Evolutionary conservation across 1,284 basidiomycete species (phyloP).

Genomic region (Porogramme epimiltina): DNA sequence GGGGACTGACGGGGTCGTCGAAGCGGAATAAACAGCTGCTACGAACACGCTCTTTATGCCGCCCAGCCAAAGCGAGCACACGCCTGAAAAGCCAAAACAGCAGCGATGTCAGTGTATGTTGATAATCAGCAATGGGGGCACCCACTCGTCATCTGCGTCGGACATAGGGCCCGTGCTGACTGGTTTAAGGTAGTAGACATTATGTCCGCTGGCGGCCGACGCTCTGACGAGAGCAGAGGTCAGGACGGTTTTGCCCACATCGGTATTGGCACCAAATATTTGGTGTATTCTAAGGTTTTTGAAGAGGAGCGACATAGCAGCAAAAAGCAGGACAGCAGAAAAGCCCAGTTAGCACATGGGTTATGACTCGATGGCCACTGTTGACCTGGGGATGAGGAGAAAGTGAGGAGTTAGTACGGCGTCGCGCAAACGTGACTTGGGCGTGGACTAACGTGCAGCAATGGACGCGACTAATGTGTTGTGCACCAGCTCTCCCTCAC

Average conservation of each 20-base stretch:
- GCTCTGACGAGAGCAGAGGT: constrained; percentile 82
- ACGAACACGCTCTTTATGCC: constrained; percentile 45
- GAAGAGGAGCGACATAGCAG: constrained; percentile 63
- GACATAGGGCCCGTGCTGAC: constrained; percentile 84
- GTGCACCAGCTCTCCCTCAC: no score
- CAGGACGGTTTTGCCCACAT: constrained; percentile 91
- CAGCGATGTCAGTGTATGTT: not conserved
- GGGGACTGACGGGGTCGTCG: constrained; percentile 90
- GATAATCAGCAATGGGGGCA: not conserved
- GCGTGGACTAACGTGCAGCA: no score
- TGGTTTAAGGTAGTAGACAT: constrained; percentile 87
- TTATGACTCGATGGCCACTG: no score
- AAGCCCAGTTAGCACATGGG: no score
- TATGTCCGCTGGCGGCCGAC: constrained; percentile 53
- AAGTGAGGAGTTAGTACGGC: no score
- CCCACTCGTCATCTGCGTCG: constrained; percentile 83
- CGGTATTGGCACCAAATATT: constrained; percentile 90
- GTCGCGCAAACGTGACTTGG: no score
- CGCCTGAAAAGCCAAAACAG: constrained; percentile 52
- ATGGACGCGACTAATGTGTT: no score
- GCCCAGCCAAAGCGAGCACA: constrained; percentile 59
- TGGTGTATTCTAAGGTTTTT: constrained; percentile 85
- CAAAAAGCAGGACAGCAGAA: not conserved
- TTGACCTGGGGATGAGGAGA: no score
- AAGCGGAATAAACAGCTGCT: constrained; percentile 84